Evolutionary conservation across 1,284 basidiomycete genomes (phyloP), one percentile per base, ranked within the genome.

Genomic region (Apiotrichum laibachii): DNA sequence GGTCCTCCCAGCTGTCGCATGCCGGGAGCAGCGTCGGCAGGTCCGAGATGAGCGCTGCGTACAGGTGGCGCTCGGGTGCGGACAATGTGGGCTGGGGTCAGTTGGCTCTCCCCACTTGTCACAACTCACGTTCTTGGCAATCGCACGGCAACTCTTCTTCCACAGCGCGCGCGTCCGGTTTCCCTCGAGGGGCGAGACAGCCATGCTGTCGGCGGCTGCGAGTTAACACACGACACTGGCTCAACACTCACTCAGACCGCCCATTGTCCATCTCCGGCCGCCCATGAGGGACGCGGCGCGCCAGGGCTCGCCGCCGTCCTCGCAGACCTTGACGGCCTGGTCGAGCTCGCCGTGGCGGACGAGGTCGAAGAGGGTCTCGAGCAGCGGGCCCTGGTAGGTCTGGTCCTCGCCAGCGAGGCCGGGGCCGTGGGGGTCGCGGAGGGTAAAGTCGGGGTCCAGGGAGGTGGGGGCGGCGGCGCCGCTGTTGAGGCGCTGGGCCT

Each of bases 1-100:
- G 86, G 71, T 99, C 95, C 72, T 94, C 89, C 93, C 94, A 99
- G 31, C 87, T 88, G 39, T 86, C 80, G 71, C 92, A 94, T 5
- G 89, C 87, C 0, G 86, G 83, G 3, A 84, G 70, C 12, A 98
- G 86, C 9, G 92, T 82, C 8, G 81, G 81, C 0, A 90, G 84
- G 6, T 95, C 92, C 5, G 93, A 93, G 0, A 88, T 87, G 9
- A 99, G 83, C 0, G 92, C 86, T 0, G 93, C 94, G 67, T 94
- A 95, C 0, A 98, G 79, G 0, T 87, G 84, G 16, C 92, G 85
- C 73, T 97, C 94, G 52, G 86, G 82, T 15, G 86, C 81, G 0
- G 89, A 82, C 7, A 96, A 79, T 22, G 81, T 81, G 35, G 85
- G 79, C 89, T 93, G 67, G 0, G 2, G 40, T 42, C 50, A 22